A percentile compares a stretch with the other conserved stretches of the same genome.
These are phyloP conservation scores for Eimeria necatrix DNA, from an alignment of 169 alveolate species.

Conservation along the genomic window DNA sequence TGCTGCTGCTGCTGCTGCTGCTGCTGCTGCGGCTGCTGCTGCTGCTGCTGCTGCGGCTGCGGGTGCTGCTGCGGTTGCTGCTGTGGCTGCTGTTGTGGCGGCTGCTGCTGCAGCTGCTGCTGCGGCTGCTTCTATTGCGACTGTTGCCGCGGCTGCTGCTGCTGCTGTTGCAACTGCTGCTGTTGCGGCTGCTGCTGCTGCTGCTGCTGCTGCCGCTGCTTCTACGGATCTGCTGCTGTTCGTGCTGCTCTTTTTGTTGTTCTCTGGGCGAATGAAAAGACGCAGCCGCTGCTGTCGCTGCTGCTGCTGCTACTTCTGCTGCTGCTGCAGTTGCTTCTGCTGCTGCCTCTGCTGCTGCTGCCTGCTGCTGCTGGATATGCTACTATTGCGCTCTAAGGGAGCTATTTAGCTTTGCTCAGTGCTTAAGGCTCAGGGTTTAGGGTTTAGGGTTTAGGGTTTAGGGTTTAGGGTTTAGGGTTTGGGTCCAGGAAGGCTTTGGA, in stretches of 20 bases:
- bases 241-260: neutral
- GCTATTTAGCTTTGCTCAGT: neutral
- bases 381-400: too few relatives aligned
- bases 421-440: constrained; percentile 58
- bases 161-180: neutral
- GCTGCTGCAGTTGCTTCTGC: neutral
- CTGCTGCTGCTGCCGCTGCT: neutral
- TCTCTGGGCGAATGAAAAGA: too few relatives aligned
- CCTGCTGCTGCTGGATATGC: too few relatives aligned
- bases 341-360: too few relatives aligned
- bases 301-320: neutral
- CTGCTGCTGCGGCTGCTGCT: constrained; percentile 41
- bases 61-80: neutral
- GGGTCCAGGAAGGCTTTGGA: constrained; percentile 87
- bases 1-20: constrained; percentile 16
- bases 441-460: constrained; percentile 83
- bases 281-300: neutral
- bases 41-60: neutral
- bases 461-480: constrained; percentile 85
- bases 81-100: neutral
- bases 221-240: neutral
- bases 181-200: neutral
- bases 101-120: constrained; percentile 9
- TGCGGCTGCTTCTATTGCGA: neutral
- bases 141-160: neutral